Evolutionary conservation across 2,329 filamentous ascomycete genomes (phyloP).

Genomic region (Tolypocladium ophioglossoides): DNA sequence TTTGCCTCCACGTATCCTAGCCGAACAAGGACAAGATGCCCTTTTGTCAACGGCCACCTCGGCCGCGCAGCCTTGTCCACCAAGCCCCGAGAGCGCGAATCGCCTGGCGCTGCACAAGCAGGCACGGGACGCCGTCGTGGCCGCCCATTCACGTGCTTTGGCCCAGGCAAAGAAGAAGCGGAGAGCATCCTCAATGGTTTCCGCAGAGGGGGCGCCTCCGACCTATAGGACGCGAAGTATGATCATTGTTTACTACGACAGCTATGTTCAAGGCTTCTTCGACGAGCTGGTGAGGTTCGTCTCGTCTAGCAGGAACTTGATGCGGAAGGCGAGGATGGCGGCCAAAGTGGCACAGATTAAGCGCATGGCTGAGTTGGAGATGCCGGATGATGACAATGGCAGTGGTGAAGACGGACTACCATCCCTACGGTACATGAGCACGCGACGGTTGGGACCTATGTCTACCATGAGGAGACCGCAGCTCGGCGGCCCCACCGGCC

Average conservation of each 20-base stretch:
- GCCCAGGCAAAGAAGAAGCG: conserved; percentile 38
- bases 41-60: conserved; percentile 3
- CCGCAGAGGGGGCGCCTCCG: conserved; percentile 33
- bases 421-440: conserved; percentile 29
- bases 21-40: conserved; percentile 1
- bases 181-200: conserved; percentile 41
- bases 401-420: conserved; percentile 28
- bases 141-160: conserved; percentile 34
- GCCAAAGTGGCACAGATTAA: conserved; percentile 60
- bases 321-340: conserved; percentile 82
- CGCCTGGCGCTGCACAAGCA: conserved; percentile 19
- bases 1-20: not conserved
- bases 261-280: conserved; percentile 72
- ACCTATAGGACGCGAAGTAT: conserved; percentile 62
- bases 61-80: conserved; percentile 16
- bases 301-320: conserved; percentile 67
- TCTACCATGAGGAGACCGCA: conserved; percentile 14
- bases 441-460: conserved; percentile 21
- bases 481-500: conserved; percentile 10
- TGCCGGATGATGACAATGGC: conserved; percentile 35
- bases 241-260: conserved; percentile 89
- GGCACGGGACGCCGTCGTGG: conserved; percentile 32
- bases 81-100: conserved; percentile 7
- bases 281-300: conserved; percentile 76
- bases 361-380: conserved; percentile 47